Evolutionary conservation across 176 grass and related monocot species (phyloP), one percentile per base, ranked within the genome.

Genomic region (Triticum timopheevii): DNA sequence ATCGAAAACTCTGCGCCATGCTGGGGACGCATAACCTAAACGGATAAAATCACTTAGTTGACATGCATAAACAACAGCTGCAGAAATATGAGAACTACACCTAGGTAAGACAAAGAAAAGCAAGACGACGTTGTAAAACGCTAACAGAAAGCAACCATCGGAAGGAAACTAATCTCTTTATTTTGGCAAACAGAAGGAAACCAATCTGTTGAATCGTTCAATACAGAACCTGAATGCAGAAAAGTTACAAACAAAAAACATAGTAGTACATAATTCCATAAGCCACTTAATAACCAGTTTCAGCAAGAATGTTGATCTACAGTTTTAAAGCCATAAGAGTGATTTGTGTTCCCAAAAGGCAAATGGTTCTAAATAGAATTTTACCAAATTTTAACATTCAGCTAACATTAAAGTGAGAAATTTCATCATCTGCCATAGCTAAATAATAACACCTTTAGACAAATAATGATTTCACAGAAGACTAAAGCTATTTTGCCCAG

Each of bases 1-100:
- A 91, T 47, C 34, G 83, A 49, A 65, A 92, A 95, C 61, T 92
- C 90, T 6, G 71, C 61, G 28, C 84, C 90, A 85, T 92, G 93
- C 9, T 95, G 86, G 59, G 82, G 90, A 8, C 86, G 77, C 90
- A 91, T 88, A 28, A 88, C 82, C 90, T 91, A 80, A 39, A 80
- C 47, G 16, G 20, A 67, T 20, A 27, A 15, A 84, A 61, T 69
- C 67, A 73, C 9, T 65, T 79, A 79, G 71, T 70, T 40, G 0
- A 54, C 63, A 52, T 4, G 28, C 13, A 54, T 54, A 49, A 31
- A 63, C 5, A 71, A 25, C n/a, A 65, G 36, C 11, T 40, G 10
- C 40, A 19, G 65, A 56, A 81, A 81, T 74, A 65, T 4, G 39
- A 61, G 8, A 77, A 69, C 1, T 22, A 30, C 64, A 71, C 5